A percentile compares a stretch with the other conserved stretches of the same genome.
Evolutionary conservation across 805 yeast species (phyloP).

Genomic region (Komagataella pseudopastoris): DNA sequence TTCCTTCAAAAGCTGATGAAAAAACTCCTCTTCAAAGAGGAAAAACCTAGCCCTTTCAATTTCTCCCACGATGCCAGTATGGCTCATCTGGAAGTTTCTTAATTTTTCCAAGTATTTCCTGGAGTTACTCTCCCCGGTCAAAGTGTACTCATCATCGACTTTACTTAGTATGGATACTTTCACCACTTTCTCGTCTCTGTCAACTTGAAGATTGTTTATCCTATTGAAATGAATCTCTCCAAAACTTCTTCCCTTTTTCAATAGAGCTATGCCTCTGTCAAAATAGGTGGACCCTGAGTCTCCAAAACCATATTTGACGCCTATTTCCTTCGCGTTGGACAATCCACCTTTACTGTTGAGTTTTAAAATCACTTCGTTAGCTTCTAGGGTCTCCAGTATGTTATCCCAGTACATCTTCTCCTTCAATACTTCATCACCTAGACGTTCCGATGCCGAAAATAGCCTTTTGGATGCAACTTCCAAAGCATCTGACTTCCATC

Average conservation of each 20-base stretch:
- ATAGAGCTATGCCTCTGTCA: conserved; percentile 65
- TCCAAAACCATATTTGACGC: conserved; percentile 81
- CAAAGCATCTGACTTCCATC: conserved; percentile 77
- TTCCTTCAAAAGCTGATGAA: conserved; percentile 65
- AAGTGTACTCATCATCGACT: conserved; percentile 35
- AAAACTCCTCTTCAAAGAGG: conserved; percentile 82
- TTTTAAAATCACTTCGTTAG: conserved; percentile 55
- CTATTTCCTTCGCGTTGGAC: conserved; percentile 42
- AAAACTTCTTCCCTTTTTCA: conserved; percentile 32
- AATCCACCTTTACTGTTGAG: conserved; percentile 42
- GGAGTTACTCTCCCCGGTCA: conserved; percentile 36
- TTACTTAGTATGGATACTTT: conserved; percentile 41
- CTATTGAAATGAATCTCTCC: conserved; percentile 29
- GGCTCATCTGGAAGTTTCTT: conserved; percentile 3
- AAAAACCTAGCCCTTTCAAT: conserved; percentile 58
- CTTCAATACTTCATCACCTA: conserved; percentile 38
- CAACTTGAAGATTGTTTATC: conserved; percentile 17
- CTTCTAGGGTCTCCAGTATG: conserved; percentile 24
- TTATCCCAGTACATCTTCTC: conserved; percentile 64
- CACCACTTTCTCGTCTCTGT: conserved; percentile 31
- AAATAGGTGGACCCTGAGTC: conserved; percentile 75
- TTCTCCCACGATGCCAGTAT: conserved; percentile 33
- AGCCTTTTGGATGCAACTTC: conserved; percentile 39
- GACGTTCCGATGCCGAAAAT: conserved; percentile 31
- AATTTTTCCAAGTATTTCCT: conserved; percentile 3